Conservation (phyloP, 441 rosid genomes). For the Brassica balearica region DNA sequence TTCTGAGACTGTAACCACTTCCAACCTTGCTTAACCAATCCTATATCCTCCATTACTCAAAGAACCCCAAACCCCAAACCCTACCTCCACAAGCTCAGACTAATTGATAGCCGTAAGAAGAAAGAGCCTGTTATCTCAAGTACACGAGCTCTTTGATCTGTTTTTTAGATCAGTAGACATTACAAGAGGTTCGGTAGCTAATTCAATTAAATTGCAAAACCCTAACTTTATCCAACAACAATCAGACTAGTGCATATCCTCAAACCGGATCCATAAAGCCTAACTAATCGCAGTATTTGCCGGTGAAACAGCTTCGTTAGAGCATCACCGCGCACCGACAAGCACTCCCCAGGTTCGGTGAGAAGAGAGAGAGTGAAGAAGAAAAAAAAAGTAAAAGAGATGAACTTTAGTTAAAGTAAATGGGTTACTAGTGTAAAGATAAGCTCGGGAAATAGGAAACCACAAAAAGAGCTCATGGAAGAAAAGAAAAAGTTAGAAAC, state of each 20-base stretch:
- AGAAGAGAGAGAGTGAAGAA: constrained; percentile 35
- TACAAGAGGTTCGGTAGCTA: constrained; percentile 1
- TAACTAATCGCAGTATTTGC: not conserved
- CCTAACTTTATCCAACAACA: constrained; percentile 27
- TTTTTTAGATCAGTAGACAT: too few relatives aligned
- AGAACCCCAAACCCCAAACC: not conserved
- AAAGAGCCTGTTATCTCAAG: too few relatives aligned
- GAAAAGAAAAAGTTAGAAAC: not conserved
- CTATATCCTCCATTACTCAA: constrained; percentile 83
- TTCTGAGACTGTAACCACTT: constrained; percentile 86
- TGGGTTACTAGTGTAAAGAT: constrained; percentile 18
- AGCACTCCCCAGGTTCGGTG: constrained; percentile 15
- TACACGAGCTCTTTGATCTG: too few relatives aligned
- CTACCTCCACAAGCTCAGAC: constrained; percentile 11
- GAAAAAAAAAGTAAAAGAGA: constrained; percentile 4
- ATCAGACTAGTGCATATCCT: constrained; percentile 17
- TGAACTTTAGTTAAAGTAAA: constrained; percentile 36
- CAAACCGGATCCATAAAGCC: not conserved
- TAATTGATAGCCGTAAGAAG: constrained; percentile 18
- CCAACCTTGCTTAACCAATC: constrained; percentile 83
- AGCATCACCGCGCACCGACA: constrained; percentile 36
- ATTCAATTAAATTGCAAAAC: constrained; percentile 24
- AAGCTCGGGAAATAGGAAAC: constrained; percentile 37
- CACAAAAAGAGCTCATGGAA: constrained; percentile 27
- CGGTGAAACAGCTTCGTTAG: constrained; percentile 24